Conservation (phyloP, 805 yeast species). For the Candida sithepensis region DNA sequence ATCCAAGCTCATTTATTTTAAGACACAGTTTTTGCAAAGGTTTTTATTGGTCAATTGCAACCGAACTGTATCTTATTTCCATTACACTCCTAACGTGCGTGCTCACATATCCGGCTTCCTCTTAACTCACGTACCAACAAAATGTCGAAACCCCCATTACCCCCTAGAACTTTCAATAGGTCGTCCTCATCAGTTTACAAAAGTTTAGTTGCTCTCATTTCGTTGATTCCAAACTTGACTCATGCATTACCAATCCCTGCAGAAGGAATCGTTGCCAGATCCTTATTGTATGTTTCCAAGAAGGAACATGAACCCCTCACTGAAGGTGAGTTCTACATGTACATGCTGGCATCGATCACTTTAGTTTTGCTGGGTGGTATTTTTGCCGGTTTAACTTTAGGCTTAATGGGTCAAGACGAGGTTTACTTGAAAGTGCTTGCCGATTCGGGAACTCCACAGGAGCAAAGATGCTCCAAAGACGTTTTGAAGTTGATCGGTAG, state of each 20-base stretch:
- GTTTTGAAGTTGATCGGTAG: constrained; percentile 69
- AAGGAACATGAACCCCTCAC: constrained; percentile 21
- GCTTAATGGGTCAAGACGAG: constrained; percentile 97
- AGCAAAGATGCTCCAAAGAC: constrained; percentile 62
- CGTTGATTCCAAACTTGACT: constrained; percentile 23
- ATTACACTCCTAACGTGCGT: too few species aligned
- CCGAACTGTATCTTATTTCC: too few species aligned
- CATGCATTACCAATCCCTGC: constrained; percentile 23
- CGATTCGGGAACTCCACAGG: constrained; percentile 73
- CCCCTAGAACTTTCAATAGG: not conserved
- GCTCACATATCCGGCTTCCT: not conserved
- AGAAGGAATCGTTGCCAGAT: constrained; percentile 9
- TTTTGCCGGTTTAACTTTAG: constrained; percentile 93
- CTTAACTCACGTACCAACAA: not conserved
- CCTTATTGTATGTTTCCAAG: constrained; percentile 5
- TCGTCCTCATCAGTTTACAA: constrained; percentile 7
- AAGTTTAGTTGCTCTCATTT: constrained; percentile 16
- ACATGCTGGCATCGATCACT: constrained; percentile 49
- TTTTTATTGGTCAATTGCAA: too few species aligned
- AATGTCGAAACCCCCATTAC: constrained; percentile 3
- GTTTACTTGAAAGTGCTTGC: constrained; percentile 88
- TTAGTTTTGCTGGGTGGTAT: constrained; percentile 79
- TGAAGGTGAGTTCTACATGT: constrained; percentile 39
- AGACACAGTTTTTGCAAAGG: too few species aligned
- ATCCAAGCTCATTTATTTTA: too few species aligned